Evolutionary conservation across 164 flowering plant genomes (phyloP).

Genomic region (Piper betle): DNA sequence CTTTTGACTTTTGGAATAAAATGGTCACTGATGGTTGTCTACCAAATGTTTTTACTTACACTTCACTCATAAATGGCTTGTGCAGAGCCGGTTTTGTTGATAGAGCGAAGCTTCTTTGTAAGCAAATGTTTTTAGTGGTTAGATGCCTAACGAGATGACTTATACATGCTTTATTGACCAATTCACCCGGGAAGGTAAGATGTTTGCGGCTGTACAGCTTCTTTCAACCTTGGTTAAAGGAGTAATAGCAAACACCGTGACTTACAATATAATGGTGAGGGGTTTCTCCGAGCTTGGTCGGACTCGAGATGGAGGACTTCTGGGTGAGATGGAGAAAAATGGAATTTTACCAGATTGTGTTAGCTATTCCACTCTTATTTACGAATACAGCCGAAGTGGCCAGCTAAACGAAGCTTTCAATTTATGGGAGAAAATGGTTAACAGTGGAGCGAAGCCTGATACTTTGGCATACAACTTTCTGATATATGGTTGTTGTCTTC

Average conservation of each 20-base stretch:
- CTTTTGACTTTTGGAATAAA: conserved; percentile 46
- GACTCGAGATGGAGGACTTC: conserved; percentile 41
- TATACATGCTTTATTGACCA: conserved; percentile 71
- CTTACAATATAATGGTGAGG: conserved; percentile 64
- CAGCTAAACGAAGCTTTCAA: conserved; percentile 39
- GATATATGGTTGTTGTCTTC: conserved; percentile 56
- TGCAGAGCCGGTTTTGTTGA: conserved; percentile 57
- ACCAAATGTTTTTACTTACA: conserved; percentile 77
- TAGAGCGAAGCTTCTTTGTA: conserved; percentile 53
- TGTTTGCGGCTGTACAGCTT: conserved; percentile 53
- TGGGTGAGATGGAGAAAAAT: conserved; percentile 42
- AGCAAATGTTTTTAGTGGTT: conserved; percentile 41
- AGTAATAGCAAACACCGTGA: conserved; percentile 49
- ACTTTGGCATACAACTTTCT: conserved; percentile 56
- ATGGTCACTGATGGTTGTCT: conserved; percentile 58
- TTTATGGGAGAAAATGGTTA: conserved; percentile 65
- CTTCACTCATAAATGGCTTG: conserved; percentile 59
- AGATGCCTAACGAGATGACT: conserved; percentile 59
- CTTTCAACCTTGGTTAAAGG: conserved; percentile 48
- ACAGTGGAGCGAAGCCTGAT: conserved; percentile 54
- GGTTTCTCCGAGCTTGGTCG: conserved; percentile 71
- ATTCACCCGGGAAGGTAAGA: conserved; percentile 41
- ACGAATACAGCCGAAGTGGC: conserved; percentile 47
- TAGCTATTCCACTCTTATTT: conserved; percentile 69
- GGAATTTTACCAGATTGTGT: conserved; percentile 63